phyloP scores from a whole-genome alignment of 805 yeast species.

The Nakazawaea holstii region DNA sequence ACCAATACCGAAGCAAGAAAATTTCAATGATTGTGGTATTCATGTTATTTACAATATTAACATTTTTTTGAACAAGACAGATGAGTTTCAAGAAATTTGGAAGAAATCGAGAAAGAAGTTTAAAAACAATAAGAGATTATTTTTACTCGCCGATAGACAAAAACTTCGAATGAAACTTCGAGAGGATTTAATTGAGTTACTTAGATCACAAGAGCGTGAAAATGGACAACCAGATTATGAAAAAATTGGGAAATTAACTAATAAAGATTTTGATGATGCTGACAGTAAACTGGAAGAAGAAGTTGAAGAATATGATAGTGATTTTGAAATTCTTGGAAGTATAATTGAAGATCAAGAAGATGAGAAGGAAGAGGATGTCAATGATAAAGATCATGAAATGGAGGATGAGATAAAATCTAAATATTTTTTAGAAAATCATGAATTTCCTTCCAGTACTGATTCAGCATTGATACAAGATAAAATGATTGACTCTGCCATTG shows the following conservation, averaged over 20 bases:
- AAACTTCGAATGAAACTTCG: conserved; percentile 20
- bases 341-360: not conserved
- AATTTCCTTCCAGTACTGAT: not conserved
- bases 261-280: conserved; percentile 15
- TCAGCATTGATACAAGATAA: not conserved
- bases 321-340: conserved; percentile 14
- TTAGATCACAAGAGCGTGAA: conserved; percentile 21
- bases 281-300: conserved; percentile 9
- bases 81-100: conserved; percentile 28
- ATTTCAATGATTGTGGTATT: conserved; percentile 92
- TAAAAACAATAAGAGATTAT: conserved; percentile 18
- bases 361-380: not conserved
- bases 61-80: conserved; percentile 48
- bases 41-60: conserved; percentile 75
- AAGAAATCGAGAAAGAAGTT: conserved; percentile 10
- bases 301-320: conserved; percentile 27
- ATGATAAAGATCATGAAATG: not conserved
- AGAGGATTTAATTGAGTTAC: conserved; percentile 17
- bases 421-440: not conserved
- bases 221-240: conserved; percentile 19
- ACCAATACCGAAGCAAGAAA: conserved; percentile 76
- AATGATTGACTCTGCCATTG: not conserved
- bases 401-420: not conserved
- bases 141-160: conserved; percentile 21
- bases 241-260: conserved; percentile 21